These are phyloP conservation scores for Corynespora cassiicola DNA, from an alignment of 2,329 filamentous ascomycete genomes.

Conservation along the genomic window DNA sequence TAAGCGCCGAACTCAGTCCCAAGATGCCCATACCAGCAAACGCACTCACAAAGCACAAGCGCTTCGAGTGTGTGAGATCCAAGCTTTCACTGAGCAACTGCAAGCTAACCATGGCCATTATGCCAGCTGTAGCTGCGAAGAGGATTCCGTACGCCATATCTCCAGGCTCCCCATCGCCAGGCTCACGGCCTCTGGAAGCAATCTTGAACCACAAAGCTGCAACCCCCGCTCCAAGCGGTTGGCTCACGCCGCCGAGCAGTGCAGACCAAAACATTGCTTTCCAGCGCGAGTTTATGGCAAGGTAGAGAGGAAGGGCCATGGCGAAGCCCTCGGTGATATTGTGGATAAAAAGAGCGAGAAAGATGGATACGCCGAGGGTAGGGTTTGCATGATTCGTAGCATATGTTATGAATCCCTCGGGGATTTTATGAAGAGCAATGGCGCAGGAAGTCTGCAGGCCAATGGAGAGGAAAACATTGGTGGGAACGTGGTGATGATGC, in stretches of 20 bases:
- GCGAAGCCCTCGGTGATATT: conserved; percentile 98
- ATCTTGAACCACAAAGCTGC: conserved; percentile 87
- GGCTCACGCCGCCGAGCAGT: conserved; percentile 82
- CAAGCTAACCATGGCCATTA: conserved; percentile 93
- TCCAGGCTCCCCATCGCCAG: conserved; percentile 54
- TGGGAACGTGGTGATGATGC: conserved; percentile 94
- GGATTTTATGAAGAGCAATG: conserved; percentile 95
- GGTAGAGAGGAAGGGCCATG: conserved; percentile 89
- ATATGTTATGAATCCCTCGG: conserved; percentile 87
- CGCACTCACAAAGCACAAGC: conserved; percentile 78
- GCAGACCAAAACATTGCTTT: conserved; percentile 86
- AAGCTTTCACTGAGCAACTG: conserved; percentile 88
- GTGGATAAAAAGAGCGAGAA: conserved; percentile 95
- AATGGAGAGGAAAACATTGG: conserved; percentile 91
- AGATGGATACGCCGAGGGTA: conserved; percentile 85
- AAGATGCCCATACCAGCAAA: conserved; percentile 88
- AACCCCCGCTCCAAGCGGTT: conserved; percentile 83
- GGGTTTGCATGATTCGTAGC: conserved; percentile 97
- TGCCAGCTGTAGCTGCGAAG: conserved; percentile 89
- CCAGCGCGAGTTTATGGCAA: conserved; percentile 80
- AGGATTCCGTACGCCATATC: conserved; percentile 75
- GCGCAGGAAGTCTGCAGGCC: conserved; percentile 96
- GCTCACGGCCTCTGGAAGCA: conserved; percentile 58
- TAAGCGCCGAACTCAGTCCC: conserved; percentile 83
- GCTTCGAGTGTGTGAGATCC: conserved; percentile 79